Percentiles rank a stretch among this genome's conserved stretches.
Evolutionary conservation across 1,284 basidiomycete species (phyloP).

Genomic region (Pyrrhoderma lamaoense): DNA sequence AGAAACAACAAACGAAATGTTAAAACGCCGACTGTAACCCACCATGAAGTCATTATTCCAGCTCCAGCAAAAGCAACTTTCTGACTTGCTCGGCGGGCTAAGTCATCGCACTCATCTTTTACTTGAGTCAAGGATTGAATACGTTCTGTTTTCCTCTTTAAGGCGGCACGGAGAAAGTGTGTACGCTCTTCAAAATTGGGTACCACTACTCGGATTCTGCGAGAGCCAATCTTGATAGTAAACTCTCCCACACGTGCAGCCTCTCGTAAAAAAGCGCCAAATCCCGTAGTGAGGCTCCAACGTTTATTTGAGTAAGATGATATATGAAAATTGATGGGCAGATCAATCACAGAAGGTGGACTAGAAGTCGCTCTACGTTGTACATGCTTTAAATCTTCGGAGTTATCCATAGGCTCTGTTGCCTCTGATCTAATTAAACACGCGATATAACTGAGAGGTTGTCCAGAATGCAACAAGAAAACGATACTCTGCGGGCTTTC

Average conservation of each 20-base stretch:
- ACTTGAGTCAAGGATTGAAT: conserved; percentile 44
- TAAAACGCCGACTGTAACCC: conserved; percentile 52
- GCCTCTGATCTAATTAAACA: conserved; percentile 14
- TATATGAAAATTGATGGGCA: conserved; percentile 13
- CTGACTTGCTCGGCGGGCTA: conserved; percentile 49
- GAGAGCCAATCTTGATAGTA: conserved; percentile 40
- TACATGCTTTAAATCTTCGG: not conserved
- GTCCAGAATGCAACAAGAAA: conserved; percentile 17
- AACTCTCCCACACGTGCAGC: conserved; percentile 51
- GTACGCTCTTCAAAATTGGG: conserved; percentile 60
- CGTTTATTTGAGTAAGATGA: not conserved
- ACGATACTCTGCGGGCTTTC: conserved; percentile 9
- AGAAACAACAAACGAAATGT: conserved; percentile 42
- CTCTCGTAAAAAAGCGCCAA: conserved; percentile 61
- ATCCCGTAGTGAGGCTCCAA: conserved; percentile 62
- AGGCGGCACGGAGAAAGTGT: conserved; percentile 46
- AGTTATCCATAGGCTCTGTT: not conserved
- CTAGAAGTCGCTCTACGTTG: not conserved
- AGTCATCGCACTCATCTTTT: conserved; percentile 46
- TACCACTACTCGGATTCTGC: conserved; percentile 43
- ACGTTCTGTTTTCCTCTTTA: conserved; percentile 36
- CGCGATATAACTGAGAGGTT: conserved; percentile 18
- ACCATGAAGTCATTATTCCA: conserved; percentile 52
- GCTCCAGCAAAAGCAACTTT: conserved; percentile 53
- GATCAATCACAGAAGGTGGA: conserved; percentile 1